Base-by-base conservation (phyloP, 2,329 filamentous ascomycete species). In the Emergomyces orientalis region DNA sequence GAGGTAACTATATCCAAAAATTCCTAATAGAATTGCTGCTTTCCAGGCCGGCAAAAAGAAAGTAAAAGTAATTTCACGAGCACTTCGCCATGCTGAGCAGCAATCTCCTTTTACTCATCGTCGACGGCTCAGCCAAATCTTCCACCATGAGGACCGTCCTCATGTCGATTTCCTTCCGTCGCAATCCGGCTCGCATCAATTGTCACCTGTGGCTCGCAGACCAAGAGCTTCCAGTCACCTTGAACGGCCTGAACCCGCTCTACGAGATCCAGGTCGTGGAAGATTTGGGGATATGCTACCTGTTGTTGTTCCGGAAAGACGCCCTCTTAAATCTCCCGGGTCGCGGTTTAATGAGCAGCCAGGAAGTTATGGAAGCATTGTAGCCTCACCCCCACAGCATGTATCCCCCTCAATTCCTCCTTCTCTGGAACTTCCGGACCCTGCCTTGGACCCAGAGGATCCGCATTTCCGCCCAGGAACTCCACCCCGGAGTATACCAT, bases 11-110 rank as follows among this genome's bases (percentile, higher is more conserved):
- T 47, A 56, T 63, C 27, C 22, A 30, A 68, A 63, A 49, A 22
- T 60, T 67, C 25, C 65, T 67, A 57, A 62, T 54, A 66, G 58
- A 66, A 56, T 47, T 19, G 47, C 34, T 59, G 41, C 52, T 30
- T 60, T 65, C 65, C 69, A 87, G 84, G 71, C 73, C 58, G 93
- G 91, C 65, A 97, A 97, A 79, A 97, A 97, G 78, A 88, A 91
- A 73, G 82, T 97, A 75, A 97, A 97, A 76, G 86, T 86, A 63
- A 87, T 97, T 60, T 78, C 82, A 30, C 84, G 88, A 65, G 90
- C 91, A 64, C 82, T 94, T 65, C 81, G 84, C 62, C 81, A 77
- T 69, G 76, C 78, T 77, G 85, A 78, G 75, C 84, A 73, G 79
- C 84, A 73, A 79, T 83, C 78, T 1, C 76, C 79, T 64, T 75